Evolutionary conservation across 2,329 filamentous ascomycete genomes (phyloP), one percentile per base, ranked within the genome.

Genomic region (Pseudogymnoascus sp.): DNA sequence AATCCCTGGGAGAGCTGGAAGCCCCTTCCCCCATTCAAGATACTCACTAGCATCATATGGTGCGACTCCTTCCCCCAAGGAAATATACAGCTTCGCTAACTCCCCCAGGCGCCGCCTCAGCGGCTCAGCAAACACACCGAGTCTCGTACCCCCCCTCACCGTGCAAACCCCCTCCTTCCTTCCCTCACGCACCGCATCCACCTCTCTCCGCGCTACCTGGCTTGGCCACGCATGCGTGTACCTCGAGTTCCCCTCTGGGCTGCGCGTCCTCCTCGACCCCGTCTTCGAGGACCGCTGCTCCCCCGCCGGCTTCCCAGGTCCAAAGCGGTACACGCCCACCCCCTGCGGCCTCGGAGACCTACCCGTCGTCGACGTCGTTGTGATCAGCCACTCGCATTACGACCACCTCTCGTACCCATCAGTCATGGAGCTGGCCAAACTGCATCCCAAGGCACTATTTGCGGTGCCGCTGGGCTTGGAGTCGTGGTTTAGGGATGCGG

Each of bases 211-310:
- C 62, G 90, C 93, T 35, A 97, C 93, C 42, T 97, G 93, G 93
- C 85, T 97, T 2, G 93, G 93, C 37, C 93, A 97, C 74, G 93
- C 93, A 3, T 96, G 92, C 78, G 96, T 92, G 78, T 93, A 91
- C 71, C 85, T 96, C 69, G 93, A 97, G 75, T 97, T 93, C 70
- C 91, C 92, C 1, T 82, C 84, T 13, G 93, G 93, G 0, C 80
- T 97, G 62, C 86, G 93, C 62, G 91, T 96, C 3, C 83, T 97
- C 3, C 97, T 96, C 74, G 93, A 97, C 72, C 93, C 93, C 1
- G 93, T 97, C 35, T 96, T 97, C 68, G 91, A 93, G 73, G 86
- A 91, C 66, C 86, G 91, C 69, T 97, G 93, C 77, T 87, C 88
- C 31, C 93, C 93, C 0, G 80, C 93, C 68, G 81, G 80, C 38